Evolutionary conservation across 352 stramenopile genomes (phyloP).

Genomic region (Albugo candida): DNA sequence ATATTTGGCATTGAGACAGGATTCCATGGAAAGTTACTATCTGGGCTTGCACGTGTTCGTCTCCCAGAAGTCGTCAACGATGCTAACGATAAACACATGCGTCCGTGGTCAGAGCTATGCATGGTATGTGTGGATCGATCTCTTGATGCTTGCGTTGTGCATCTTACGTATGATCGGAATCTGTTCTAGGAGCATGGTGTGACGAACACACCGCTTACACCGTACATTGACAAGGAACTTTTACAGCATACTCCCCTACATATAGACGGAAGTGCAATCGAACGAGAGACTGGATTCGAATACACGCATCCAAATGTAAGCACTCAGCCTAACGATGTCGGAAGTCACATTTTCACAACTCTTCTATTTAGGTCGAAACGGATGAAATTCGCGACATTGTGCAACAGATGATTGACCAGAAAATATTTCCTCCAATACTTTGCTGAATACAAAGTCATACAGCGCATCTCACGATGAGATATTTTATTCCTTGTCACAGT

Average conservation of each 20-base stretch:
- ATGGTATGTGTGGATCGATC: slow-evolving; percentile 17
- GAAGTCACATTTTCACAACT: not conserved
- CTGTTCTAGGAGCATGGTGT: slow-evolving; percentile 36
- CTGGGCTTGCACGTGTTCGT: slow-evolving; percentile 54
- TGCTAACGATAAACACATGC: slow-evolving; percentile 82
- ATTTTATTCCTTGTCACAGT: too few species aligned
- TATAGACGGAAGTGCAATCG: slow-evolving; percentile 53
- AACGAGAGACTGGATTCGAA: slow-evolving; percentile 36
- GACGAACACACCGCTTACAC: slow-evolving; percentile 65
- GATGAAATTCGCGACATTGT: slow-evolving; percentile 36
- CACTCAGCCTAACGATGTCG: slow-evolving; percentile 21
- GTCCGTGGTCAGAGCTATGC: slow-evolving; percentile 72
- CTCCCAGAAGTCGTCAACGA: slow-evolving; percentile 70
- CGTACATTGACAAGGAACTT: slow-evolving; percentile 79
- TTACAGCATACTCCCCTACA: slow-evolving; percentile 73
- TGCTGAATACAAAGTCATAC: slow-evolving; percentile 16
- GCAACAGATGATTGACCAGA: slow-evolving; percentile 54
- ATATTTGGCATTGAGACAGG: slow-evolving; percentile 70
- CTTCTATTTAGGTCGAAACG: slow-evolving; percentile 40
- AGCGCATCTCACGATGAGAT: too few species aligned
- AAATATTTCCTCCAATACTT: slow-evolving; percentile 64
- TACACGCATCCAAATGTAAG: slow-evolving; percentile 61
- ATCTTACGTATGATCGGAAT: too few species aligned
- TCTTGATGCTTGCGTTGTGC: too few species aligned
- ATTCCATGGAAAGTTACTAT: slow-evolving; percentile 74